Percentiles rank a stretch among this genome's conserved stretches.
Evolutionary conservation across 2,329 filamentous ascomycete species (phyloP).

Genomic region (Cercospora sp.): DNA sequence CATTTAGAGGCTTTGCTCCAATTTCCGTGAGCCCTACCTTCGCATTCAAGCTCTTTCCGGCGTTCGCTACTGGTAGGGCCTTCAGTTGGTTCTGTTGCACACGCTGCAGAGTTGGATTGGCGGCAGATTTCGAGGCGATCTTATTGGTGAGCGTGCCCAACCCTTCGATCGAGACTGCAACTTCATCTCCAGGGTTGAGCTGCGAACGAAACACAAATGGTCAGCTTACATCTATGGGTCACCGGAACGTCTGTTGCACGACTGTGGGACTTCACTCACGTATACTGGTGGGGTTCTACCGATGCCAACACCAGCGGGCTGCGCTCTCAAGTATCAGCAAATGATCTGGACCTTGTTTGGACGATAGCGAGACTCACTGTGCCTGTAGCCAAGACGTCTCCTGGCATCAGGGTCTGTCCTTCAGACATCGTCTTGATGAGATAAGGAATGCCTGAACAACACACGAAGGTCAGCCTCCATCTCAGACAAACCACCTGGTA

Average conservation of each 20-base stretch:
- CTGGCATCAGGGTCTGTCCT: constrained; percentile 53
- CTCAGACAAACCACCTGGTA: not conserved
- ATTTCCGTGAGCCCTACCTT: not conserved
- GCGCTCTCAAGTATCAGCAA: not conserved
- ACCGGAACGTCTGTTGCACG: not conserved
- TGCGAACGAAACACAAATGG: not conserved
- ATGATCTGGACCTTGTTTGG: constrained; percentile 26
- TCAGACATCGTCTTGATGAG: constrained; percentile 52
- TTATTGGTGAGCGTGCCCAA: constrained; percentile 46
- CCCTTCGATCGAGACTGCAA: constrained; percentile 46
- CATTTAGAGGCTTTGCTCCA: not conserved
- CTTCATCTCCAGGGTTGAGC: constrained; percentile 45
- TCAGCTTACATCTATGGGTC: not conserved
- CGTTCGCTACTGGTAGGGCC: constrained; percentile 11
- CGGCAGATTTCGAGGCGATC: not conserved
- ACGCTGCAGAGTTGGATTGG: constrained; percentile 5
- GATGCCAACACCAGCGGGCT: constrained; percentile 51
- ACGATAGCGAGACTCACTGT: constrained; percentile 36
- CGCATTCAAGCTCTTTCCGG: constrained; percentile 34
- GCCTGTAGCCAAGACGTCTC: constrained; percentile 54
- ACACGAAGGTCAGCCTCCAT: not conserved
- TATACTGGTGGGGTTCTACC: constrained; percentile 48
- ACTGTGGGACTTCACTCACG: not conserved
- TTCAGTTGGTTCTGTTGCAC: constrained; percentile 19
- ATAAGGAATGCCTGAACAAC: constrained; percentile 40